Evolutionary conservation across 108 stramenopile species (phyloP).

Genomic region (Pseudonitzschia pungens): DNA sequence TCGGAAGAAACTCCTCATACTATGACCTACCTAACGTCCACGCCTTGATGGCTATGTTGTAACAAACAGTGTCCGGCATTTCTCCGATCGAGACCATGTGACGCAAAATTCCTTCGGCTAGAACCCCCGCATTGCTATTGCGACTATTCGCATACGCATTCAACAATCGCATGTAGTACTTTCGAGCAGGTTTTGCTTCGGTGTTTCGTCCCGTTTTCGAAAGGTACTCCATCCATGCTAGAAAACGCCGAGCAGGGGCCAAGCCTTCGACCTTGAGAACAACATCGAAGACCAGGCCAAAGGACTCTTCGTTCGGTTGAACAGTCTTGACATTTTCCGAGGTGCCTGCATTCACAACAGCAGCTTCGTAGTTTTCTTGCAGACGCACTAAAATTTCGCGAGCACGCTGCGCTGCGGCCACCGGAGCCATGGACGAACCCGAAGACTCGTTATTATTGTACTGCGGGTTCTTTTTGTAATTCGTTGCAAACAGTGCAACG

Average conservation of each 20-base stretch:
- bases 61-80: slow-evolving; percentile 45
- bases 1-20: too few species aligned
- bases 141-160: slow-evolving; percentile 38
- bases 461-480: not conserved
- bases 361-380: slow-evolving; percentile 31
- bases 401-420: slow-evolving; percentile 37
- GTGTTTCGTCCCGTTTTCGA: slow-evolving; percentile 29
- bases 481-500: slow-evolving; percentile 33
- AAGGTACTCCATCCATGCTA: slow-evolving; percentile 47
- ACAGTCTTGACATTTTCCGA: not conserved
- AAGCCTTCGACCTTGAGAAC: slow-evolving; percentile 35
- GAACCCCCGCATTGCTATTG: slow-evolving; percentile 24
- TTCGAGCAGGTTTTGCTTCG: slow-evolving; percentile 23
- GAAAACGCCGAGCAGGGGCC: slow-evolving; percentile 22
- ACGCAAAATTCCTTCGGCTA: slow-evolving; percentile 37
- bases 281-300: slow-evolving; percentile 34
- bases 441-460: not conserved
- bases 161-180: slow-evolving; percentile 32
- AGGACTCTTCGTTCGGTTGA: slow-evolving; percentile 32
- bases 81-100: slow-evolving; percentile 41
- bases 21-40: slow-evolving; percentile 16
- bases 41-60: slow-evolving; percentile 51
- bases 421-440: not conserved
- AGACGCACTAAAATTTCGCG: slow-evolving; percentile 38
- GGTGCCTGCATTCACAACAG: not conserved